Evolutionary conservation across 768 basidiomycete genomes (phyloP).

Genomic region (Clavaria fumosa): DNA sequence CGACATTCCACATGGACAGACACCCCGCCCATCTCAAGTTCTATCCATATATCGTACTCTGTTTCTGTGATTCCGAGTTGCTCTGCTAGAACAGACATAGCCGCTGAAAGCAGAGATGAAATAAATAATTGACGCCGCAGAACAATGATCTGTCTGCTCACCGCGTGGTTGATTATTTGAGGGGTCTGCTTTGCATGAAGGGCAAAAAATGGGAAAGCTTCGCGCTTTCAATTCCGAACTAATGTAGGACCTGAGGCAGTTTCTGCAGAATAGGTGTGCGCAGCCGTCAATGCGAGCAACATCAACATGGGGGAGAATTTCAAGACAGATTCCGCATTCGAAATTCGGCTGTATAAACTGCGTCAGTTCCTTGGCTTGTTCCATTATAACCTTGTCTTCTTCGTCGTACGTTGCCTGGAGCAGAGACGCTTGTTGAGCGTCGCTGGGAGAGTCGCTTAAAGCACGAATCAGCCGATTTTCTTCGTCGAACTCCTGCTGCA

Average conservation of each 20-base stretch:
- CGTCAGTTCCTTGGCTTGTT: not conserved
- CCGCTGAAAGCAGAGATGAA: conserved; percentile 17
- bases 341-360: conserved; percentile 14
- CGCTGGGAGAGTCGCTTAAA: not conserved
- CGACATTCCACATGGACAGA: conserved; percentile 34
- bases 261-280: conserved; percentile 35
- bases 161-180: conserved; percentile 19
- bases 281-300: conserved; percentile 26
- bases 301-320: conserved; percentile 25
- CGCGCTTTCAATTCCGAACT: conserved; percentile 32
- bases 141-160: too few relatives aligned
- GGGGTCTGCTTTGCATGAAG: conserved; percentile 29
- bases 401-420: not conserved
- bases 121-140: conserved; percentile 14
- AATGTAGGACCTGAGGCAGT: conserved; percentile 31
- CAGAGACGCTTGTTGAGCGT: not conserved
- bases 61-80: conserved; percentile 30
- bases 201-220: conserved; percentile 47
- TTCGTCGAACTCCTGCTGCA: not conserved
- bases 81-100: conserved; percentile 23
- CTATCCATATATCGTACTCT: conserved; percentile 26
- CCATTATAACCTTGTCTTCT: not conserved
- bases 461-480: not conserved
- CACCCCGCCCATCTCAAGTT: conserved; percentile 28
- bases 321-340: conserved; percentile 32